Base-by-base conservation (phyloP, 2,329 filamentous ascomycete genomes). In the Penicillium hordei region DNA sequence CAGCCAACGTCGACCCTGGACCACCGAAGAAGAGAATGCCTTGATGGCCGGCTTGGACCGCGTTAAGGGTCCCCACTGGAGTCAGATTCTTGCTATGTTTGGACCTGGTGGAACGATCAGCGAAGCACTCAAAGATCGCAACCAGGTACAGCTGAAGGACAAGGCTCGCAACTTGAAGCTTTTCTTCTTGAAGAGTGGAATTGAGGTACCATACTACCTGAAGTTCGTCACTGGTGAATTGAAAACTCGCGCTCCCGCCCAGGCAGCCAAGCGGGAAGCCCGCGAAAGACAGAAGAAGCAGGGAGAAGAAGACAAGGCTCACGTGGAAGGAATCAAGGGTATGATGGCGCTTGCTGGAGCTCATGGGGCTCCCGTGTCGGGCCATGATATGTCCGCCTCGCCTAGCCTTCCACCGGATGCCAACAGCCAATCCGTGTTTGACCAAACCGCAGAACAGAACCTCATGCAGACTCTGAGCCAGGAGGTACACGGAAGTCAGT, bases 51-150 rank as follows among this genome's bases (percentile, higher is more conserved):
- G 92, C 1, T 83, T 96, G 4, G 92, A 95, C 69, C 86, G 89
- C 71, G 92, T 96, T 46, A 92, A 93, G 70, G 92, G 92, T 0
- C 92, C 92, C 19, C 91, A 96, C 68, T 96, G 92, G 92, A 93
- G 90, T 65, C 91, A 96, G 70, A 96, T 96, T 46, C 79, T 96
- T 13, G 88, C 88, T 1, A 83, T 96, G 42, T 96, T 93, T 70
- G 92, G 92, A 0, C 83, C 86, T 0, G 89, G 88, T 42, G 92
- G 92, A 5, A 89, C 88, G 0, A 85, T 93, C 25, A 93, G 87
- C 46, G 89, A 93, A 65, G 89, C 93, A 25, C 81, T 96, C 21
- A 93, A 93, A 65, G 92, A 96, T 70, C 84, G 91, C 34, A 95
- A 92, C 44, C 91, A 96, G 70, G 92, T 96, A 0, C 92, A 96